phyloP scores from a whole-genome alignment of 805 yeast species.

The Cyberlindnera amylophila region DNA sequence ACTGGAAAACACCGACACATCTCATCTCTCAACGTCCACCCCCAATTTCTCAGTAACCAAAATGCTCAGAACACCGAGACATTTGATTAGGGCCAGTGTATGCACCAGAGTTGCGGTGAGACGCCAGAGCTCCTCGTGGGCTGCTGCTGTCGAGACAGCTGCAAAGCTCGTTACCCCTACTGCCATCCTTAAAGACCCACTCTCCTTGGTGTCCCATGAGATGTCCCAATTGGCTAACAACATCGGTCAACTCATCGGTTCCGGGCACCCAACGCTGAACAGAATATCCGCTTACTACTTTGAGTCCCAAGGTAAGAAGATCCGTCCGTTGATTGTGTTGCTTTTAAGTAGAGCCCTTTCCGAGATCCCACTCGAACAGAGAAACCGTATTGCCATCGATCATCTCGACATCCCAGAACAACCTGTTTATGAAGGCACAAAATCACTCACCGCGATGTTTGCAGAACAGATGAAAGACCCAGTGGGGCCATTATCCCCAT shows the following conservation, averaged over 20 bases:
- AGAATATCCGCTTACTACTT: slow-evolving; percentile 93
- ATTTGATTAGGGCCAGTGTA: background rate
- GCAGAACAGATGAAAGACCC: slow-evolving; percentile 27
- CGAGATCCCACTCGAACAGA: slow-evolving; percentile 63
- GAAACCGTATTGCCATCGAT: slow-evolving; percentile 64
- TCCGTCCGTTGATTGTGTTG: slow-evolving; percentile 85
- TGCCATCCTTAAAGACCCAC: slow-evolving; percentile 67
- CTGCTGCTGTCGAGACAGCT: slow-evolving; percentile 66
- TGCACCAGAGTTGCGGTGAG: background rate
- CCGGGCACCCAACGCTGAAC: slow-evolving; percentile 90
- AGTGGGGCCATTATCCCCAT: slow-evolving; percentile 69
- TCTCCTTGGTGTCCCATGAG: slow-evolving; percentile 86
- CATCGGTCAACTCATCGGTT: slow-evolving; percentile 82
- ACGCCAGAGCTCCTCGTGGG: slow-evolving; percentile 31
- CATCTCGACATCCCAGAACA: slow-evolving; percentile 62
- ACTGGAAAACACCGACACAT: too few relatives aligned
- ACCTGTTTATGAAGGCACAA: slow-evolving; percentile 56
- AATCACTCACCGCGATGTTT: slow-evolving; percentile 50
- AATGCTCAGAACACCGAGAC: slow-evolving; percentile 8
- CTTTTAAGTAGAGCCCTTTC: slow-evolving; percentile 77
- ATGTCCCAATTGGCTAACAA: slow-evolving; percentile 87
- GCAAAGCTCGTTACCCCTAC: slow-evolving; percentile 70
- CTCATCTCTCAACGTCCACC: background rate
- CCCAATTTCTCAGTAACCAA: background rate
- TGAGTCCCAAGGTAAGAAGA: slow-evolving; percentile 94